These are phyloP conservation scores for Apostasia ramifera DNA, from an alignment of 106 monocot genomes.

Conservation along the genomic window DNA sequence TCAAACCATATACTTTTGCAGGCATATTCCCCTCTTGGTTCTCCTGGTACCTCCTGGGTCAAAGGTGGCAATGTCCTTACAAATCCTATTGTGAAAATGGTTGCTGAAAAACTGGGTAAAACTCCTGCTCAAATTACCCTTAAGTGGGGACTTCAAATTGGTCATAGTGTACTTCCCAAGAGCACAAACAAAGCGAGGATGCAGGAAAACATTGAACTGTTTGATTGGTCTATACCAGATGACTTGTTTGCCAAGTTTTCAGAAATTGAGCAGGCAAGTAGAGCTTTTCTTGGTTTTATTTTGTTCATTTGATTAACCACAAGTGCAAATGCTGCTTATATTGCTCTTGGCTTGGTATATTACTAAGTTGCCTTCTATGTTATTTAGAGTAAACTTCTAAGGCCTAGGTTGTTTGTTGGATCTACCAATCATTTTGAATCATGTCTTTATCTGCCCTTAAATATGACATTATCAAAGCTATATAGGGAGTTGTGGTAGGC, in stretches of 20 bases:
- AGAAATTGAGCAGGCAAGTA: slow-evolving; percentile 72
- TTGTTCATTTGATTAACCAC: no score
- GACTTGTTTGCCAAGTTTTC: slow-evolving; percentile 50
- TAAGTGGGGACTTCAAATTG: slow-evolving; percentile 54
- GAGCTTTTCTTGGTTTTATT: background rate
- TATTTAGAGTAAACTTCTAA: no score
- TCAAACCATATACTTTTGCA: slow-evolving; percentile 6
- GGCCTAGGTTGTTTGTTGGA: no score
- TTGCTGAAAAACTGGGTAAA: slow-evolving; percentile 46
- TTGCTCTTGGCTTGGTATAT: no score
- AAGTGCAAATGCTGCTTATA: no score
- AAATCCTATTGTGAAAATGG: slow-evolving; percentile 27
- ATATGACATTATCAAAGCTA: no score
- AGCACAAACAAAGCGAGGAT: slow-evolving; percentile 66
- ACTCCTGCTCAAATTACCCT: slow-evolving; percentile 49
- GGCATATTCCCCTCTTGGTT: slow-evolving; percentile 87
- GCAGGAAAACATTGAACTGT: slow-evolving; percentile 70
- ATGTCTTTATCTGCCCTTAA: no score
- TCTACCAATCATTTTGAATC: no score
- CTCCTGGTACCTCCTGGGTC: slow-evolving; percentile 51
- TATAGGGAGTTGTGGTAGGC: no score
- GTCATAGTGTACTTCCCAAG: slow-evolving; percentile 64
- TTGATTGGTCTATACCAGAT: slow-evolving; percentile 76
- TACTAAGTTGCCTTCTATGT: no score
- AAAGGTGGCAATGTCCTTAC: slow-evolving; percentile 39